Conservation (phyloP, 2,329 filamentous ascomycete genomes). For the Hypoxylon sp. region DNA sequence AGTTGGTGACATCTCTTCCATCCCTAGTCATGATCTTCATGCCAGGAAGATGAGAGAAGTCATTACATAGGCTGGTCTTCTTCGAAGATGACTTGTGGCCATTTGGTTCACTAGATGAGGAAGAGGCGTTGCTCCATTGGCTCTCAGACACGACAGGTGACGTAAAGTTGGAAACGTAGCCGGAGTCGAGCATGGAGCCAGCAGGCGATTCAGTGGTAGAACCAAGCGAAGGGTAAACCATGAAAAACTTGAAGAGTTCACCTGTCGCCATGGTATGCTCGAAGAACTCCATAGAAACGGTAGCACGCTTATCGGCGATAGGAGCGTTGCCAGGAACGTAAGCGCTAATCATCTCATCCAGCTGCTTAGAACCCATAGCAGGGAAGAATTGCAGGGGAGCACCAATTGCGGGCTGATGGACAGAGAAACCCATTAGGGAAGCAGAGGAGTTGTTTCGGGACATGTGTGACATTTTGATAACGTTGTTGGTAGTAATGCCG, state of each 20-base stretch:
- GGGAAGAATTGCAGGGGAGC: constrained; percentile 76
- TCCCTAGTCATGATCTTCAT: constrained; percentile 78
- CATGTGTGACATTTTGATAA: constrained; percentile 56
- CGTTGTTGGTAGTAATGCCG: constrained; percentile 27
- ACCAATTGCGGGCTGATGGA: constrained; percentile 72
- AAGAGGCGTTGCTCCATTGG: constrained; percentile 58
- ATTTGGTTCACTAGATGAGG: constrained; percentile 52
- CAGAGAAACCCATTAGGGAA: constrained; percentile 67
- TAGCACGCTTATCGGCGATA: constrained; percentile 71
- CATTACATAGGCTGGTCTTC: constrained; percentile 53
- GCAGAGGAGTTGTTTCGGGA: constrained; percentile 56
- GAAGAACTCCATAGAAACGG: constrained; percentile 72
- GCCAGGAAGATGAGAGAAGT: constrained; percentile 70
- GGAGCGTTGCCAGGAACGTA: constrained; percentile 69
- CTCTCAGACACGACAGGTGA: constrained; percentile 67
- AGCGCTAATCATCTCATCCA: constrained; percentile 72
- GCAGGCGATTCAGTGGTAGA: constrained; percentile 62
- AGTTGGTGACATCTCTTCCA: constrained; percentile 74
- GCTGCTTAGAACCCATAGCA: constrained; percentile 73
- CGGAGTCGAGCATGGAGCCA: constrained; percentile 63
- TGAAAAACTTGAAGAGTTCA: constrained; percentile 73
- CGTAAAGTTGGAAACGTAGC: constrained; percentile 63
- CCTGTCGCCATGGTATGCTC: constrained; percentile 68
- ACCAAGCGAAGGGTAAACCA: constrained; percentile 60
- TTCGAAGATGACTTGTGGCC: constrained; percentile 50